These are phyloP conservation scores for Ulota crispa DNA, from an alignment of 225 moss, liverwort and hornwort species.

Conservation along the genomic window DNA sequence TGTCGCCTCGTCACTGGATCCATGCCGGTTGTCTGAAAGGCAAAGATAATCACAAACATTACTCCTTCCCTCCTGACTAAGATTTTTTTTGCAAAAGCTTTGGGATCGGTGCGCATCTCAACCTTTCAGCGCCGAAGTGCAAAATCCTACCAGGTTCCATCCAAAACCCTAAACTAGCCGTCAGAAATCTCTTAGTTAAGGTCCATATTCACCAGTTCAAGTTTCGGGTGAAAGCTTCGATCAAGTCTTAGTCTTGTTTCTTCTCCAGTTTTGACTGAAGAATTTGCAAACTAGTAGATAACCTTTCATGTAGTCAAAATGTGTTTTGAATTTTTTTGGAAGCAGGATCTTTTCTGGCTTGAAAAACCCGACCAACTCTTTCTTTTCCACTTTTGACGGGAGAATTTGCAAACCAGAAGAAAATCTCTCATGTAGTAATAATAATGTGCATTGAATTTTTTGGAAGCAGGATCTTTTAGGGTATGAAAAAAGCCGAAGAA, in stretches of 20 bases:
- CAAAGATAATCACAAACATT: background rate
- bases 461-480: background rate
- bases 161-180: background rate
- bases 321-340: background rate
- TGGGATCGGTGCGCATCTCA: background rate
- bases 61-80: background rate
- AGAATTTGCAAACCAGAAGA: background rate
- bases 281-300: background rate
- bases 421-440: background rate
- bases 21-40: conserved; percentile 72
- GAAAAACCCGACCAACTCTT: background rate
- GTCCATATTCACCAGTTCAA: background rate
- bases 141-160: background rate
- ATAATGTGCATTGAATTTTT: background rate
- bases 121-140: background rate
- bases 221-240: background rate
- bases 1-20: conserved; percentile 92
- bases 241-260: background rate
- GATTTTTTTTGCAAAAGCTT: too few relatives aligned
- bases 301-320: background rate
- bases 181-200: background rate
- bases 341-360: background rate
- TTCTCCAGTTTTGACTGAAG: background rate
- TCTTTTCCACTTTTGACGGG: too few relatives aligned
- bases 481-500: background rate